Evolutionary conservation across 2,329 filamentous ascomycete species (phyloP), one percentile per base, ranked within the genome.

Genomic region (Exophiala bonariae): DNA sequence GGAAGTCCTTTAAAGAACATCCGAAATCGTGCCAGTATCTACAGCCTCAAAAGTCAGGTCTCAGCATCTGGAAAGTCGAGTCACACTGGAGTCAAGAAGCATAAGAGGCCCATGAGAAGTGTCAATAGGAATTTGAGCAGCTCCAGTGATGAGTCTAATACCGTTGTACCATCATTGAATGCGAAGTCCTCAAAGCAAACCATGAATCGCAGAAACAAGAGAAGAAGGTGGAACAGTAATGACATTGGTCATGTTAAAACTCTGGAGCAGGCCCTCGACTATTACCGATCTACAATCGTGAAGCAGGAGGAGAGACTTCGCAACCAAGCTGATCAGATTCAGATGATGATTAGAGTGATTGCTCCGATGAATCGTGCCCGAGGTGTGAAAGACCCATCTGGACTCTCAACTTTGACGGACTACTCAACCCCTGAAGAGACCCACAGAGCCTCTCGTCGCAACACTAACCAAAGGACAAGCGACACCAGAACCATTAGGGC

Each of bases 161-260:
- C 5, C 14, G 33, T 28, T 10, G 8, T 22, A 19, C 36, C 17
- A 10, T 30, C 38, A 3, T 19, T n/a, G 4, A 26, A 18, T 19
- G 4, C 17, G 8, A 42, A 47, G 14, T 35, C 38, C 7, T 26
- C 39, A 14, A 17, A 18, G 18, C 36, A 37, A 22, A 10, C 16
- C 6, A 34, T 43, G 34, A 30, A 10, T 10, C 35, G 38, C 20
- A 26, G 43, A 5, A 49, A 41, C 20, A 51, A 53, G 20, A 44
- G 53, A 7, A 41, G 50, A 31, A 38, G 53, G 34, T 56, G 53
- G 53, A 56, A 56, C 39, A 56, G 53, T 37, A 37, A 32, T 14
- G 50, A 56, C 38, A 50, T 56, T 16, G 33, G 30, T 26, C 32
- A 50, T 9, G 38, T 56, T 11, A 47, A 44, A 23, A 31, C 38